A percentile compares a stretch with the other conserved stretches of the same genome.
phyloP scores from a whole-genome alignment of 2,329 filamentous ascomycete genomes.

The Aspergillus alliaceus region DNA sequence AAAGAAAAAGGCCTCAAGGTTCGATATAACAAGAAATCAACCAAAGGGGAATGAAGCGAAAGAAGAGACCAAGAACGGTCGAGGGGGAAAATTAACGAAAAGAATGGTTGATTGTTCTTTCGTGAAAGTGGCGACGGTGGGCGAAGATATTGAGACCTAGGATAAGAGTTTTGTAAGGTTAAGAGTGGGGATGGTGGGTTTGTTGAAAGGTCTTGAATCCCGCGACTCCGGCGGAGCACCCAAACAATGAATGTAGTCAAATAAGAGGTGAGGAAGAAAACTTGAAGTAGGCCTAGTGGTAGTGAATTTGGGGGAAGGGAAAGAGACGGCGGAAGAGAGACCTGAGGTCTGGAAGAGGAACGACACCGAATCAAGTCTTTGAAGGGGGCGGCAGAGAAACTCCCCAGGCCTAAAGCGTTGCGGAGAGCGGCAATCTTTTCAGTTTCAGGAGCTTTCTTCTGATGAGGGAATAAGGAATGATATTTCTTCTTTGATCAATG shows the following conservation, averaged over 20 bases:
- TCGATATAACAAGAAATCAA: neutral
- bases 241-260: slow-evolving; percentile 17
- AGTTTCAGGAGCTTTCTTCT: slow-evolving; percentile 1
- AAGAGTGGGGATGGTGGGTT: slow-evolving; percentile 20
- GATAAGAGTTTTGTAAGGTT: slow-evolving; percentile 20
- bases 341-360: slow-evolving; percentile 1
- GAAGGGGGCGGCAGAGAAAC: slow-evolving; percentile 4
- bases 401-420: neutral
- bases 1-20: slow-evolving; percentile 3
- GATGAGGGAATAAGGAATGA: slow-evolving; percentile 4
- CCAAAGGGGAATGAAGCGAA: neutral
- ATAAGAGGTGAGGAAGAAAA: slow-evolving; percentile 7
- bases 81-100: slow-evolving; percentile 1
- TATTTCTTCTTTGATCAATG: slow-evolving; percentile 12
- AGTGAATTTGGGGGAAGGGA: neutral
- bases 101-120: slow-evolving; percentile 6
- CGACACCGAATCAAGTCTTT: slow-evolving; percentile 5
- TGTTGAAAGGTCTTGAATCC: slow-evolving; percentile 15
- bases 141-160: slow-evolving; percentile 18
- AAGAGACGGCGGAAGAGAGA: neutral
- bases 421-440: neutral
- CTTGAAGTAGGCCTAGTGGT: neutral
- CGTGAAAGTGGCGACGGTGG: slow-evolving; percentile 8
- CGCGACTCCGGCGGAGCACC: slow-evolving; percentile 11
- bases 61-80: neutral